Evolutionary conservation across 352 stramenopile genomes (phyloP).

Genomic region (Phytophthora pluvialis): DNA sequence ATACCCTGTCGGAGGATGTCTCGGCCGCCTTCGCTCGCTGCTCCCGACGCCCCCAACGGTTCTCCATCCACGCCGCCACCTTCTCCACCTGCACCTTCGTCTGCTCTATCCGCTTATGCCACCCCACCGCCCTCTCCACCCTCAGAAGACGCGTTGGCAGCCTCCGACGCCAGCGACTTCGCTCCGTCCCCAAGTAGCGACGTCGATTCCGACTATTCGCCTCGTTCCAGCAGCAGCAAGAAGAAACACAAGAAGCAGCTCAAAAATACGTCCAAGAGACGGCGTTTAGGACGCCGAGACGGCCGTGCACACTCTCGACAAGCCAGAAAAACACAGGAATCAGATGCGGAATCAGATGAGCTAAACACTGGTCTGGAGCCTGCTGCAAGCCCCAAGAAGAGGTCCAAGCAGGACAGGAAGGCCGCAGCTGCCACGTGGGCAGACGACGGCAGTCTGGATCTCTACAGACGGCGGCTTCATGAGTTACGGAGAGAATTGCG

Average conservation of each 20-base stretch:
- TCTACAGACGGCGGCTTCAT: slow-evolving; percentile 39
- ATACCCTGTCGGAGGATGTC: slow-evolving; percentile 9
- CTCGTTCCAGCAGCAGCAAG: slow-evolving; percentile 5
- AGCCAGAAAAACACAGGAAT: not conserved
- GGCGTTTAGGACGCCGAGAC: slow-evolving; percentile 25
- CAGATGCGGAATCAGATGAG: slow-evolving; percentile 17
- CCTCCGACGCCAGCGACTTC: slow-evolving; percentile 19
- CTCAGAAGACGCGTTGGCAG: slow-evolving; percentile 5
- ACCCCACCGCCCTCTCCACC: slow-evolving; percentile 19
- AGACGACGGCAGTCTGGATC: slow-evolving; percentile 48
- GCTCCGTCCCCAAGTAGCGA: slow-evolving; percentile 28
- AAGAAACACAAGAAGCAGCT: slow-evolving; percentile 11
- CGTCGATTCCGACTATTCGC: slow-evolving; percentile 48
- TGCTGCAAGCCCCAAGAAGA: slow-evolving; percentile 3
- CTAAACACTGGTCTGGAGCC: not conserved
- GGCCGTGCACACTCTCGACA: slow-evolving; percentile 2
- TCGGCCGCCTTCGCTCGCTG: slow-evolving; percentile 1
- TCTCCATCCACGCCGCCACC: slow-evolving; percentile 13
- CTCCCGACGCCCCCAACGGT: not conserved
- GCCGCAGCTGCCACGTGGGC: slow-evolving; percentile 40
- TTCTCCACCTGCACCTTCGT: slow-evolving; percentile 8
- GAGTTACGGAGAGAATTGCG: slow-evolving; percentile 40
- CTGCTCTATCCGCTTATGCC: slow-evolving; percentile 14
- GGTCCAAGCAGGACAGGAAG: slow-evolving; percentile 26
- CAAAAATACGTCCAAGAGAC: slow-evolving; percentile 25